phyloP scores from a whole-genome alignment of 495 filamentous ascomycete genomes.

The Penicillium chermesinum region DNA sequence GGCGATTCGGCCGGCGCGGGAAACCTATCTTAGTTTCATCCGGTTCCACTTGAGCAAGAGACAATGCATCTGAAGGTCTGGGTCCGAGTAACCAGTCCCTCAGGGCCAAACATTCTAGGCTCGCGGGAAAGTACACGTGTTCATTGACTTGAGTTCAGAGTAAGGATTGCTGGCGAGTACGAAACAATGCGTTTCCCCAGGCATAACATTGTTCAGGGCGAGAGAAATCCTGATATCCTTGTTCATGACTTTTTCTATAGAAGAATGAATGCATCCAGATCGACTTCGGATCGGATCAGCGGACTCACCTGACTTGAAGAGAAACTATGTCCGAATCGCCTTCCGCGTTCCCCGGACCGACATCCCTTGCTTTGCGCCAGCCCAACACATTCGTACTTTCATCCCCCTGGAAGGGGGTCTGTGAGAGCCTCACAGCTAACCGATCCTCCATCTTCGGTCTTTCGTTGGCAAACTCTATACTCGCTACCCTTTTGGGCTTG shows the following conservation, averaged over 20 bases:
- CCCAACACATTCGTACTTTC: background rate
- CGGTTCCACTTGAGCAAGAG: slow-evolving; percentile 1
- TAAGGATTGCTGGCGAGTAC: too few relatives aligned
- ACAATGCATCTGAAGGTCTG: background rate
- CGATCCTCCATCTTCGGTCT: background rate
- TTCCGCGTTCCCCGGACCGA: slow-evolving; percentile 16
- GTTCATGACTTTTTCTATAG: too few relatives aligned
- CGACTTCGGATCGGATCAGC: slow-evolving; percentile 12
- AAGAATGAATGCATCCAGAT: slow-evolving; percentile 13
- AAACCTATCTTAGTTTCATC: slow-evolving; percentile 14
- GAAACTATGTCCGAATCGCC: slow-evolving; percentile 18
- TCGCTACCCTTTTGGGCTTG: background rate
- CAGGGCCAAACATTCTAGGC: too few relatives aligned
- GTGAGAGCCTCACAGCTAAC: slow-evolving; percentile 2
- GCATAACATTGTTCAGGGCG: too few relatives aligned
- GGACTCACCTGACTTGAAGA: slow-evolving; percentile 18
- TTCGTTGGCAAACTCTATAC: background rate
- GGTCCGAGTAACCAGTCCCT: background rate
- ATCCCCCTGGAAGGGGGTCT: background rate
- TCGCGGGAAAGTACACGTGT: too few relatives aligned
- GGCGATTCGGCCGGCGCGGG: slow-evolving; percentile 12
- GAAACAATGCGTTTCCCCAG: too few relatives aligned
- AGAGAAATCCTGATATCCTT: too few relatives aligned
- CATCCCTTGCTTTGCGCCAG: slow-evolving; percentile 16
- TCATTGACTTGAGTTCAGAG: too few relatives aligned